phyloP scores from a whole-genome alignment of 805 yeast species.

The Yarrowia divulgata region DNA sequence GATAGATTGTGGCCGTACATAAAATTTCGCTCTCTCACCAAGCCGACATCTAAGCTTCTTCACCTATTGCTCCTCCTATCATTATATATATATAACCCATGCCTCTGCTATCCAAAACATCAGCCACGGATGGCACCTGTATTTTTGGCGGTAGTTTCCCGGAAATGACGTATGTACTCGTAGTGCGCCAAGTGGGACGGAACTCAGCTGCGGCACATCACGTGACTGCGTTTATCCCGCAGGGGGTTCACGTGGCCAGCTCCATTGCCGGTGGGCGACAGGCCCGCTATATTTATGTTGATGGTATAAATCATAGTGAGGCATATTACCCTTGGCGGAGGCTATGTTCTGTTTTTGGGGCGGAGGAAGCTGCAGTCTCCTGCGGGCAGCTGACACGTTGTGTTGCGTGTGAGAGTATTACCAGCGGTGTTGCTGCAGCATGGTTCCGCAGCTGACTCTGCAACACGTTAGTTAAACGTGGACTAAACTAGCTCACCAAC shows the following conservation, averaged over 20 bases:
- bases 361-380: background rate
- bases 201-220: background rate
- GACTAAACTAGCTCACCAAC: conserved; percentile 37
- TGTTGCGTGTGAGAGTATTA: conserved; percentile 22
- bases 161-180: background rate
- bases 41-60: background rate
- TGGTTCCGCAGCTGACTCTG: conserved; percentile 33
- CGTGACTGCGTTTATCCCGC: conserved; percentile 19
- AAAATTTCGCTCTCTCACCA: background rate
- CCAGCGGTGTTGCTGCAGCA: conserved; percentile 23
- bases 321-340: conserved; percentile 1
- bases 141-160: background rate
- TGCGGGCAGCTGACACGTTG: conserved; percentile 31
- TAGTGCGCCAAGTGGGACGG: background rate
- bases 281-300: background rate
- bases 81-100: too few species aligned
- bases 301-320: background rate
- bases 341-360: background rate
- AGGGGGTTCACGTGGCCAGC: conserved; percentile 21
- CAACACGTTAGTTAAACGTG: conserved; percentile 32
- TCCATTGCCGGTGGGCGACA: background rate
- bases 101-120: too few species aligned
- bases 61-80: background rate
- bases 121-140: too few species aligned
- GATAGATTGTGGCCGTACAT: too few species aligned